Conservation (phyloP, 805 yeast species). For the Hanseniaspora vineae region DNA sequence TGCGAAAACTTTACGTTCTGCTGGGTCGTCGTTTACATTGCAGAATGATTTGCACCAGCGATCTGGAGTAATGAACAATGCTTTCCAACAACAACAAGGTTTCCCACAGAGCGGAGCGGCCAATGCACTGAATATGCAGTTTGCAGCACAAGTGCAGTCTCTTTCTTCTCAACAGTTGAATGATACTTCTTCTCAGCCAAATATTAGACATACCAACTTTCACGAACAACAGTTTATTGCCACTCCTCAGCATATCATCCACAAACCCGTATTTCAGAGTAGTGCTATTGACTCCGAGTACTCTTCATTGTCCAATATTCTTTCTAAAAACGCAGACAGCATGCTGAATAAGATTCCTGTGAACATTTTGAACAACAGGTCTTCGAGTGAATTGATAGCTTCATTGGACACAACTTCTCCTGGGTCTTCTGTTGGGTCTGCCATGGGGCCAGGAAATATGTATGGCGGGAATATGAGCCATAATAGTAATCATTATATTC, state of each 20-base stretch:
- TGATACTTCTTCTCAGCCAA: too few relatives aligned
- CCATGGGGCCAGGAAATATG: too few relatives aligned
- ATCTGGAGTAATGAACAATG: too few relatives aligned
- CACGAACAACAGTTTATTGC: conserved; percentile 8
- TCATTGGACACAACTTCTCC: background rate
- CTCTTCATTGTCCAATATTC: conserved; percentile 51
- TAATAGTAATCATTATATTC: too few relatives aligned
- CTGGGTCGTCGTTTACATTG: background rate
- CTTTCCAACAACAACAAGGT: too few relatives aligned
- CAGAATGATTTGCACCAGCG: background rate
- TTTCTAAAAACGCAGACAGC: conserved; percentile 26
- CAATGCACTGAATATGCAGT: background rate
- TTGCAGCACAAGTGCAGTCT: background rate
- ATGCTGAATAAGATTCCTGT: conserved; percentile 16
- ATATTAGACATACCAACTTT: too few relatives aligned
- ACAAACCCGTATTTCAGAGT: conserved; percentile 40
- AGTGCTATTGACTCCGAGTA: conserved; percentile 66
- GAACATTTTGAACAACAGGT: conserved; percentile 11
- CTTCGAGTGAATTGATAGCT: background rate
- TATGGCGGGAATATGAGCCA: background rate
- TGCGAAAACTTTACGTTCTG: too few relatives aligned
- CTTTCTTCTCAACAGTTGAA: too few relatives aligned
- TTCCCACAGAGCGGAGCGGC: background rate
- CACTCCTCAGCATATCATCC: conserved; percentile 16
- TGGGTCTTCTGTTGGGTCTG: background rate